Evolutionary conservation across 257 asterid species (phyloP).

Genomic region (Primulina huaijiensis): DNA sequence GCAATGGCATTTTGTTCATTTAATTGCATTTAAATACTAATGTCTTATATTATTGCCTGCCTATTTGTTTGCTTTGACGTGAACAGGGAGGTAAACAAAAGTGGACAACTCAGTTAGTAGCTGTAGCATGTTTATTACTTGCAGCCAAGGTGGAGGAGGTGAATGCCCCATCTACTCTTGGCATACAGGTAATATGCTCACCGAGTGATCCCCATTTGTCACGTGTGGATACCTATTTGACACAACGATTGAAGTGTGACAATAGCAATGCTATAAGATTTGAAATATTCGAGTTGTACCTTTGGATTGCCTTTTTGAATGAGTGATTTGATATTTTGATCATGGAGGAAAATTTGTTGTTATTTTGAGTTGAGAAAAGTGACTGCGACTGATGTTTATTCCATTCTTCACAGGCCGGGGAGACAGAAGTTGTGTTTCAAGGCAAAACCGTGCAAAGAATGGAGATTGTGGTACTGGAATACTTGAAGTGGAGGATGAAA

Average conservation of each 20-base stretch:
- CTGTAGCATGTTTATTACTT: constrained; percentile 68
- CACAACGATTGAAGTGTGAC: neutral
- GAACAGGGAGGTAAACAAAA: constrained; percentile 38
- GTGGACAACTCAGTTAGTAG: constrained; percentile 60
- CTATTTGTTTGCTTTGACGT: constrained; percentile 18
- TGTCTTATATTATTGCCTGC: constrained; percentile 17
- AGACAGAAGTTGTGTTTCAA: constrained; percentile 50
- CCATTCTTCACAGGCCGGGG: constrained; percentile 51
- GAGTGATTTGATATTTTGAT: neutral
- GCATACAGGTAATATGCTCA: constrained; percentile 56
- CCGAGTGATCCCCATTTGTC: neutral
- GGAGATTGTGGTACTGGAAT: constrained; percentile 66
- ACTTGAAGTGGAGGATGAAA: constrained; percentile 66
- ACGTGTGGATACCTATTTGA: neutral
- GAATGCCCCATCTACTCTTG: constrained; percentile 42
- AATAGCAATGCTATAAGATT: neutral
- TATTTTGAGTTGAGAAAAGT: neutral
- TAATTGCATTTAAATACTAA: constrained; percentile 13
- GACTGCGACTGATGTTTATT: neutral
- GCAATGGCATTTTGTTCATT: constrained; percentile 19
- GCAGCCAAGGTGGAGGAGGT: constrained; percentile 77
- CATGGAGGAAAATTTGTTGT: neutral
- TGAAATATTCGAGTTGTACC: neutral
- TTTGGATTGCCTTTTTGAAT: neutral
- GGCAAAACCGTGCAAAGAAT: constrained; percentile 59